These are phyloP conservation scores for Sporothrix pallida DNA, from an alignment of 2,329 filamentous ascomycete genomes.

Conservation along the genomic window DNA sequence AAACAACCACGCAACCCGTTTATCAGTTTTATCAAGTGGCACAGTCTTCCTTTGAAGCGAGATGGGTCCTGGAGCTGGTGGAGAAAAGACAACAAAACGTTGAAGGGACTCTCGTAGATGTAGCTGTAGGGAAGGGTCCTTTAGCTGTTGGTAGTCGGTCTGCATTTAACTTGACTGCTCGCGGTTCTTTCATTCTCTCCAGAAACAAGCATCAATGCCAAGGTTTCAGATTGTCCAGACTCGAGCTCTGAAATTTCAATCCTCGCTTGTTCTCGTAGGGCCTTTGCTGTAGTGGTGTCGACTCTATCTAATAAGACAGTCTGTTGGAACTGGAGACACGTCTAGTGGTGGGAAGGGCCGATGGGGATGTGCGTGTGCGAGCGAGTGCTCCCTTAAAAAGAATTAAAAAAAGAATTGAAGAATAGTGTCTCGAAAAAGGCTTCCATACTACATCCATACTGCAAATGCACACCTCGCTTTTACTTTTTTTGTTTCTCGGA, in stretches of 20 bases:
- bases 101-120: neutral
- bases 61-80: neutral
- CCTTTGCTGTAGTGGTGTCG: neutral
- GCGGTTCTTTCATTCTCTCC: too few relatives aligned
- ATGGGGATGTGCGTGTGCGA: constrained; percentile 25
- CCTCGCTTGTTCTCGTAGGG: neutral
- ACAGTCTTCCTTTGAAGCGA: constrained; percentile 8
- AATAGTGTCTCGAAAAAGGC: neutral
- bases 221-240: neutral
- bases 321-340: neutral
- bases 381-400: too few relatives aligned
- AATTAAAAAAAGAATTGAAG: neutral
- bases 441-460: too few relatives aligned
- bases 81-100: neutral
- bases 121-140: neutral
- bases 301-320: too few relatives aligned
- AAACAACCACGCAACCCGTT: neutral
- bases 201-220: constrained; percentile 7
- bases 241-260: too few relatives aligned
- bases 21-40: neutral
- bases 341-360: neutral
- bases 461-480: constrained; percentile 2
- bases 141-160: neutral
- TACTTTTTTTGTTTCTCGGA: neutral
- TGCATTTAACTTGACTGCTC: too few relatives aligned